Evolutionary conservation across 768 basidiomycete genomes (phyloP).

Genomic region (Mycena chlorophos): DNA sequence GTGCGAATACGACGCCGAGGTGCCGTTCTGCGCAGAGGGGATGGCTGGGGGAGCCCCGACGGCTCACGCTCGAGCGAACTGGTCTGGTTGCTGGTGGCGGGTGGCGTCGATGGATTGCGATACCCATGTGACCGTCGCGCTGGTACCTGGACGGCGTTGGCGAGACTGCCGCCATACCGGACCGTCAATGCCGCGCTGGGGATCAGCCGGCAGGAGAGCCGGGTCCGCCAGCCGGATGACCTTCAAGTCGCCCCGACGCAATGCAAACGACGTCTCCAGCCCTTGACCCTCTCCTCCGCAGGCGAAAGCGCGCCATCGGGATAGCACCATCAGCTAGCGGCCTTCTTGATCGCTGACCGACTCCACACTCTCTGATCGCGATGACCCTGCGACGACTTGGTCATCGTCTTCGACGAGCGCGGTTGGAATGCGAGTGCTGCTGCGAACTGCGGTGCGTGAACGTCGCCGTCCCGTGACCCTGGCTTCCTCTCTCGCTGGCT

Average conservation of each 20-base stretch:
- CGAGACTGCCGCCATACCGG: conserved; percentile 23
- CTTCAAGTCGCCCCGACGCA: conserved; percentile 41
- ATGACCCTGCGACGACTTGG: conserved; percentile 38
- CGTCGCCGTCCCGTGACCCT: conserved; percentile 23
- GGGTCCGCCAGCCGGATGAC: conserved; percentile 47
- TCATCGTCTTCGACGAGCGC: conserved; percentile 36
- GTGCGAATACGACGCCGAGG: conserved; percentile 30
- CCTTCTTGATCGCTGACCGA: conserved; percentile 42
- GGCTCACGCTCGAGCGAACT: conserved; percentile 28
- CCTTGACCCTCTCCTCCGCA: conserved; percentile 26
- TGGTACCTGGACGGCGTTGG: conserved; percentile 30
- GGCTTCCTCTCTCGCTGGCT: conserved; percentile 26
- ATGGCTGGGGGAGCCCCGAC: conserved; percentile 42
- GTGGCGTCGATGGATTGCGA: conserved; percentile 40
- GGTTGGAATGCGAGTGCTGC: conserved; percentile 40
- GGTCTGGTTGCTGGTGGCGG: conserved; percentile 23
- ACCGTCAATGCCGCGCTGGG: conserved; percentile 17
- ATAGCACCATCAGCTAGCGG: conserved; percentile 32
- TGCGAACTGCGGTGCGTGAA: conserved; percentile 16
- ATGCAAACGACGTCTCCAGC: conserved; percentile 43
- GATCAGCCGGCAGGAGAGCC: conserved; percentile 34
- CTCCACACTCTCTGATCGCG: conserved; percentile 46
- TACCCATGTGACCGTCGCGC: conserved; percentile 33
- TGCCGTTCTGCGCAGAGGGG: conserved; percentile 51
- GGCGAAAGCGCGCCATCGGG: conserved; percentile 20